phyloP scores from a whole-genome alignment of 768 basidiomycete species.

The Astraeus odoratus region DNA sequence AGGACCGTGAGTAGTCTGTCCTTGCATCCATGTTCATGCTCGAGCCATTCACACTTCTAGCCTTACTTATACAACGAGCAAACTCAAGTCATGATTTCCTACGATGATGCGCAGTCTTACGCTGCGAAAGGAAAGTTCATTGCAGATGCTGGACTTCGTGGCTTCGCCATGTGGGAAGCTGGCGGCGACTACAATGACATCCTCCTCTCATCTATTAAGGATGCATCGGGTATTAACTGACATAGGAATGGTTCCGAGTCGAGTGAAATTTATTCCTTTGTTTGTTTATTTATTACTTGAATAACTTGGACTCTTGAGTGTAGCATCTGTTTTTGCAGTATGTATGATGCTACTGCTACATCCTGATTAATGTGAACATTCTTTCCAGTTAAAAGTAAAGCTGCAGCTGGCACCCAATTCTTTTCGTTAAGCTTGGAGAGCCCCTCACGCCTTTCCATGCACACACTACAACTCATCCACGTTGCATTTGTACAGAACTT shows the following conservation, averaged over 20 bases:
- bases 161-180: conserved; percentile 70
- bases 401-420: too few species aligned
- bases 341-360: too few species aligned
- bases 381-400: too few species aligned
- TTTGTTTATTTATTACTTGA: too few species aligned
- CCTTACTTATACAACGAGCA: conserved; percentile 58
- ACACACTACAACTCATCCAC: too few species aligned
- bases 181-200: conserved; percentile 56
- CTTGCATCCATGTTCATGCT: background rate
- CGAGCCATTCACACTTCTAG: conserved; percentile 28
- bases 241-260: too few species aligned
- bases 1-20: conserved; percentile 51
- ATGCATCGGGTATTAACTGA: background rate
- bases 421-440: too few species aligned
- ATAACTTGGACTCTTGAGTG: background rate
- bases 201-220: conserved; percentile 51
- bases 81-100: conserved; percentile 55
- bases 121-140: conserved; percentile 57
- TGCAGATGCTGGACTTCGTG: conserved; percentile 43
- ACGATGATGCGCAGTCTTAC: conserved; percentile 56
- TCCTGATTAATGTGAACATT: too few species aligned
- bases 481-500: too few species aligned
- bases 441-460: too few species aligned
- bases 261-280: too few species aligned
- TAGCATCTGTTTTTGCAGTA: too few species aligned